Evolutionary conservation across 257 asterid species (phyloP).

Genomic region (Eucommia ulmoides): DNA sequence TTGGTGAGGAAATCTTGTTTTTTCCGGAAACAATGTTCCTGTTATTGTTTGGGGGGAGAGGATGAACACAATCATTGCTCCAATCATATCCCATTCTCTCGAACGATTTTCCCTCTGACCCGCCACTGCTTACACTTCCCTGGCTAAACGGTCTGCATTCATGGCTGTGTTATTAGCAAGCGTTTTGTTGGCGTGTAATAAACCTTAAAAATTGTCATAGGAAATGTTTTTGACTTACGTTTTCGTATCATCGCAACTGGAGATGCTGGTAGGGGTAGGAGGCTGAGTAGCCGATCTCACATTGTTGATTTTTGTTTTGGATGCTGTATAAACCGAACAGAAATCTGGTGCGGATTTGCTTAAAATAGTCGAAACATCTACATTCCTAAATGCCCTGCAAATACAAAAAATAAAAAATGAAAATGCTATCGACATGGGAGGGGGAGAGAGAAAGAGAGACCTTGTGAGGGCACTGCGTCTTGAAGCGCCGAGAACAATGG

Average conservation of each 20-base stretch:
- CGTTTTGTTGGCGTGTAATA: too few species aligned
- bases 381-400: slow-evolving; percentile 56
- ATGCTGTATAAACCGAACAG: slow-evolving; percentile 48
- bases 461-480: slow-evolving; percentile 47
- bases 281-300: slow-evolving; percentile 36
- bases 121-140: slow-evolving; percentile 32
- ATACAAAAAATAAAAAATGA: too few species aligned
- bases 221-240: slow-evolving; percentile 22
- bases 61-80: slow-evolving; percentile 8
- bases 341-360: slow-evolving; percentile 48
- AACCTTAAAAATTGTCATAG: neutral
- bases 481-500: slow-evolving; percentile 65
- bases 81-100: too few species aligned
- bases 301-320: slow-evolving; percentile 33
- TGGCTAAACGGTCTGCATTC: slow-evolving; percentile 22
- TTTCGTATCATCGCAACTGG: slow-evolving; percentile 11
- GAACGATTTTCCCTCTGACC: slow-evolving; percentile 13
- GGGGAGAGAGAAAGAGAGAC: slow-evolving; percentile 18
- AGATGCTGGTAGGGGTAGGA: slow-evolving; percentile 21
- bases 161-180: too few species aligned
- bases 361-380: slow-evolving; percentile 42
- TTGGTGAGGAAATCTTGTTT: slow-evolving; percentile 20
- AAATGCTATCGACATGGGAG: neutral
- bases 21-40: too few species aligned
- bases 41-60: too few species aligned